Percentiles rank a stretch among this genome's conserved stretches.
These are phyloP conservation scores for Aspergillus ustus DNA, from an alignment of 2,329 filamentous ascomycete genomes.

Conservation along the genomic window DNA sequence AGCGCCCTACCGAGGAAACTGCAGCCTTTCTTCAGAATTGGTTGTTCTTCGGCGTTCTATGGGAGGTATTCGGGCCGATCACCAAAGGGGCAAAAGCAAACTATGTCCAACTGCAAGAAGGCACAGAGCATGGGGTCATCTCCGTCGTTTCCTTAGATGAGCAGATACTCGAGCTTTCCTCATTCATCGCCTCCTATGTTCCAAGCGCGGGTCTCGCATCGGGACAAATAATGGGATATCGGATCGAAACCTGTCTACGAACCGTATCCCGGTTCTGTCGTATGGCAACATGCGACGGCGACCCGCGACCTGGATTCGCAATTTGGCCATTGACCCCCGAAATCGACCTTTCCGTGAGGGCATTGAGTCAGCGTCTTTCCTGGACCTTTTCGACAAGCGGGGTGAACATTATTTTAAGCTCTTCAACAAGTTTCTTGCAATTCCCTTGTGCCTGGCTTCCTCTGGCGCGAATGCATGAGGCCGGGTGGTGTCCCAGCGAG, in stretches of 20 bases:
- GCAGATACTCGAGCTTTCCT: slow-evolving; percentile 3
- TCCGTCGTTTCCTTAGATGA: slow-evolving; percentile 1
- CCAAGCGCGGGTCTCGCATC: background rate
- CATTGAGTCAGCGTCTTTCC: slow-evolving; percentile 4
- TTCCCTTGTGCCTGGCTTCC: slow-evolving; percentile 13
- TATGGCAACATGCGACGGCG: slow-evolving; percentile 4
- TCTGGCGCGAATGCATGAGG: slow-evolving; percentile 5
- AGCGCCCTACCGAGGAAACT: background rate
- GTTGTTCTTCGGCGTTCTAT: slow-evolving; percentile 15
- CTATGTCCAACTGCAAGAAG: background rate
- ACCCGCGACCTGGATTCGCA: slow-evolving; percentile 1
- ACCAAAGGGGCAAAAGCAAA: slow-evolving; percentile 1
- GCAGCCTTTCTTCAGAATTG: slow-evolving; percentile 12
- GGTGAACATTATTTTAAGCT: background rate
- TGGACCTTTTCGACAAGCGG: background rate
- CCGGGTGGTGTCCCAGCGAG: slow-evolving; percentile 9
- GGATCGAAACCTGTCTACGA: slow-evolving; percentile 1
- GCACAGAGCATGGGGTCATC: slow-evolving; percentile 3
- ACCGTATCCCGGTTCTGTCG: slow-evolving; percentile 11
- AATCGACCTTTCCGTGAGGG: slow-evolving; percentile 9
- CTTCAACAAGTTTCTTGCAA: background rate
- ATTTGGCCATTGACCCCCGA: slow-evolving; percentile 10
- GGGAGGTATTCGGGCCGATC: slow-evolving; percentile 11
- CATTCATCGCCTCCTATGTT: background rate
- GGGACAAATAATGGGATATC: background rate